A percentile compares a stretch with the other conserved stretches of the same genome.
phyloP scores from a whole-genome alignment of 2,329 filamentous ascomycete species.

The Aspergillus sclerotialis region DNA sequence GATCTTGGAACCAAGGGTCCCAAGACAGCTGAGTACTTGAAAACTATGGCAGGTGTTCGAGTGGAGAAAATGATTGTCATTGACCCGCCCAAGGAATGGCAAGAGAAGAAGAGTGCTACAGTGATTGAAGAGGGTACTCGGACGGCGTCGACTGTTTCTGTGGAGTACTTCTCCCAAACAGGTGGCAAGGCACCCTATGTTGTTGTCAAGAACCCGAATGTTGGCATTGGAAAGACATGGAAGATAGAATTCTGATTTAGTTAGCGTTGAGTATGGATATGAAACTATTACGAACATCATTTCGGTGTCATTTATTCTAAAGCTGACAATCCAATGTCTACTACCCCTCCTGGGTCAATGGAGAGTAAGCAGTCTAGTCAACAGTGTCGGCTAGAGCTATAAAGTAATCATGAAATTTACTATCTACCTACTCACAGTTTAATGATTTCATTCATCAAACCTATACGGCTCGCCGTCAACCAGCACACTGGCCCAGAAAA shows the following conservation, averaged over 20 bases:
- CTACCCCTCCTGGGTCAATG: too few species aligned
- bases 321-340: too few species aligned
- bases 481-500: neutral
- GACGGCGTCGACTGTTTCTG: slow-evolving; percentile 43
- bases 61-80: slow-evolving; percentile 83
- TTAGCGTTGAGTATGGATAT: neutral
- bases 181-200: slow-evolving; percentile 55
- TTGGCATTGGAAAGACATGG: slow-evolving; percentile 59
- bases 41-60: slow-evolving; percentile 67
- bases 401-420: too few species aligned
- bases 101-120: slow-evolving; percentile 51
- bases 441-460: too few species aligned
- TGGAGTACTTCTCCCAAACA: slow-evolving; percentile 49
- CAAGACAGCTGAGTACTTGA: slow-evolving; percentile 66
- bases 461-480: too few species aligned
- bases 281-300: too few species aligned
- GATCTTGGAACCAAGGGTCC: slow-evolving; percentile 57
- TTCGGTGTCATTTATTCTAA: too few species aligned
- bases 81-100: slow-evolving; percentile 69
- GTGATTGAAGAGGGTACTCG: slow-evolving; percentile 42
- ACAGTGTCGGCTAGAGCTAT: too few species aligned
- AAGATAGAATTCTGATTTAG: slow-evolving; percentile 54
- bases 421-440: too few species aligned
- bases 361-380: too few species aligned
- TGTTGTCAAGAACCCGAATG: slow-evolving; percentile 56